A percentile compares a stretch with the other conserved stretches of the same genome.
phyloP scores from a whole-genome alignment of 768 basidiomycete genomes.

The Mycena polygramma region DNA sequence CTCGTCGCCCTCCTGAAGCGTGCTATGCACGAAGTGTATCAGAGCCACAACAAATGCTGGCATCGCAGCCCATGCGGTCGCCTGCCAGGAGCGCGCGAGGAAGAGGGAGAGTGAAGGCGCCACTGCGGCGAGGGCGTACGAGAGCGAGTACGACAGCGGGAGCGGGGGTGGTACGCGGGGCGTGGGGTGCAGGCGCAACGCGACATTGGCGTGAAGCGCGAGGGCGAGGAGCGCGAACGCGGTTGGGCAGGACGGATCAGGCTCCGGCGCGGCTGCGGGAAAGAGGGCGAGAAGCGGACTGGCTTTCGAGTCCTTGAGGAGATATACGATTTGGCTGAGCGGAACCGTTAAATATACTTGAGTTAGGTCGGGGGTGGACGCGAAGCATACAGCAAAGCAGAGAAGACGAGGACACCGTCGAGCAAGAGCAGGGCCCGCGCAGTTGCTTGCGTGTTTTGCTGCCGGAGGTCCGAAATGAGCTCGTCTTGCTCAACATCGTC shows the following conservation, averaged over 20 bases:
- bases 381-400: slow-evolving; percentile 60
- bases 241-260: slow-evolving; percentile 52
- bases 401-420: slow-evolving; percentile 58
- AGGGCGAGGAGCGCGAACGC: slow-evolving; percentile 63
- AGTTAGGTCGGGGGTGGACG: neutral
- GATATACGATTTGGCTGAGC: slow-evolving; percentile 63
- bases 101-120: slow-evolving; percentile 64
- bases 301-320: slow-evolving; percentile 53
- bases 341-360: slow-evolving; percentile 21
- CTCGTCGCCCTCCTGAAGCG: slow-evolving; percentile 59
- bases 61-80: slow-evolving; percentile 65
- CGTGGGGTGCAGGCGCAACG: slow-evolving; percentile 55
- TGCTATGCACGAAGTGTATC: slow-evolving; percentile 59
- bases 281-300: slow-evolving; percentile 65
- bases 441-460: slow-evolving; percentile 58
- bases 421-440: slow-evolving; percentile 55
- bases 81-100: slow-evolving; percentile 64
- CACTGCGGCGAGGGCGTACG: slow-evolving; percentile 58
- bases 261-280: slow-evolving; percentile 41
- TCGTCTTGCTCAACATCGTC: slow-evolving; percentile 66
- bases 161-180: slow-evolving; percentile 51
- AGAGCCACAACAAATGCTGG: slow-evolving; percentile 58
- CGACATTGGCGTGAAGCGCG: slow-evolving; percentile 64
- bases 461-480: slow-evolving; percentile 62
- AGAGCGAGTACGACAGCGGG: slow-evolving; percentile 45